Evolutionary conservation across 106 monocot species (phyloP), one percentile per base, ranked within the genome.

Genomic region (Posidonia australis): DNA sequence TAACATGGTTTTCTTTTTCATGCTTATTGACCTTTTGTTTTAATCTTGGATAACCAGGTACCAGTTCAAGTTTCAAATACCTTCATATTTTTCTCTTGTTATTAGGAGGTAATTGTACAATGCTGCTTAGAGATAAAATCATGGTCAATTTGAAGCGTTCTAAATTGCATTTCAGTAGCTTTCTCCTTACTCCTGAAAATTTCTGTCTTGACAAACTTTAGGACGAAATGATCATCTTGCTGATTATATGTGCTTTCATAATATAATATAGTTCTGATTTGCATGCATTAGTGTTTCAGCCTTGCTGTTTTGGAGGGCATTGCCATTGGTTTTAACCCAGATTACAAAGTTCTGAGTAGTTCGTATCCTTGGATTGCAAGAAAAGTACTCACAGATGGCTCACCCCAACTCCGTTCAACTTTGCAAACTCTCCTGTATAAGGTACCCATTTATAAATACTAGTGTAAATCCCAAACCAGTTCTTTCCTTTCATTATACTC

Each of bases 351-450:
- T 55, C 80, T 98, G 72, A 79, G 90, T 67, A 96, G 90, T 76
- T 84, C 96, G 66, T 96, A 96, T 61, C 96, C 96, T 28, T 96
- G 96, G 96, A 96, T 96, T 75, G 96, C 96, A 66, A 87, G 96
- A 75, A 90, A 96, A 85, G 87, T 96, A 47, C 82, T 96, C 18
- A 90, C 96, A 56, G 90, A 96, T 26, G 80, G 62, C 64, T 90
- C 90, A 71, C 82, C 87, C 9, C 77, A 96, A 51, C 96, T 96
- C 41, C 81, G 64, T 52, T 84, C 84, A 67, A 90, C 86, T 71
- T 78, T 96, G 62, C 73, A 85, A 64, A 77, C 79, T 67, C 96
- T 96, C 32, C 87, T 96, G 65, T 96, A 96, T 70, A 77, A 84
- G 92, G 96, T 87, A 27, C 65, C 22, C 44, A 24, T 26, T 44